Conservation (phyloP, 441 rosid genomes). For the Macaranga tanarius region DNA sequence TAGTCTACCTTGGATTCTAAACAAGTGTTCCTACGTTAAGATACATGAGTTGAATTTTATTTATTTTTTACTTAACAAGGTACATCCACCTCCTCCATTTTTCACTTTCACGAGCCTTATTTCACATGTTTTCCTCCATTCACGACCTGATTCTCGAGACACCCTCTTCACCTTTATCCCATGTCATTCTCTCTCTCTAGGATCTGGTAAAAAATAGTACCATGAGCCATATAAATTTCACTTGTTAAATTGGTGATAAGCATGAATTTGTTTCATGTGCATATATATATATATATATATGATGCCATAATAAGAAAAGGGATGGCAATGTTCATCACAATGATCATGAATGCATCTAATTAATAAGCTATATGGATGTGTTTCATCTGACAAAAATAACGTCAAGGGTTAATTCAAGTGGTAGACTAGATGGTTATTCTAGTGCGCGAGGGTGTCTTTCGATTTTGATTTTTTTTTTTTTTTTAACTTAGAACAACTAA, state of each 20-base stretch:
- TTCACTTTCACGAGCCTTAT: slow-evolving; percentile 40
- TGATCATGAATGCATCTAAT: not conserved
- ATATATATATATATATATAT: too few relatives aligned
- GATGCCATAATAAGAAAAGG: too few relatives aligned
- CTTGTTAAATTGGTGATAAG: too few relatives aligned
- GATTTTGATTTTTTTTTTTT: too few relatives aligned
- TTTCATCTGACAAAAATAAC: too few relatives aligned
- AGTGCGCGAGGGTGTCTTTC: too few relatives aligned
- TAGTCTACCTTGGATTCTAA: slow-evolving; percentile 37
- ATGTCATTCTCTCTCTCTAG: slow-evolving; percentile 20
- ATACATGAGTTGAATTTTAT: not conserved
- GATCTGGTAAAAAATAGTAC: not conserved
- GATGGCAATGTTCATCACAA: not conserved
- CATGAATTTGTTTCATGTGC: not conserved
- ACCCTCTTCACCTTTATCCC: slow-evolving; percentile 45
- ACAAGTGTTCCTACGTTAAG: not conserved
- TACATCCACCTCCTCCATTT: slow-evolving; percentile 48
- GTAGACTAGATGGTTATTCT: too few relatives aligned
- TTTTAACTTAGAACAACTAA: too few relatives aligned
- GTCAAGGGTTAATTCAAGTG: too few relatives aligned
- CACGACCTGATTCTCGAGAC: slow-evolving; percentile 53
- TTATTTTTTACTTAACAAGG: not conserved
- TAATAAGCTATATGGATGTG: too few relatives aligned
- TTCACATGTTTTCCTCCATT: slow-evolving; percentile 37
- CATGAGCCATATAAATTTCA: too few relatives aligned